These are phyloP conservation scores for Rhodotorula paludigena DNA, from an alignment of 768 basidiomycete genomes.

Conservation along the genomic window DNA sequence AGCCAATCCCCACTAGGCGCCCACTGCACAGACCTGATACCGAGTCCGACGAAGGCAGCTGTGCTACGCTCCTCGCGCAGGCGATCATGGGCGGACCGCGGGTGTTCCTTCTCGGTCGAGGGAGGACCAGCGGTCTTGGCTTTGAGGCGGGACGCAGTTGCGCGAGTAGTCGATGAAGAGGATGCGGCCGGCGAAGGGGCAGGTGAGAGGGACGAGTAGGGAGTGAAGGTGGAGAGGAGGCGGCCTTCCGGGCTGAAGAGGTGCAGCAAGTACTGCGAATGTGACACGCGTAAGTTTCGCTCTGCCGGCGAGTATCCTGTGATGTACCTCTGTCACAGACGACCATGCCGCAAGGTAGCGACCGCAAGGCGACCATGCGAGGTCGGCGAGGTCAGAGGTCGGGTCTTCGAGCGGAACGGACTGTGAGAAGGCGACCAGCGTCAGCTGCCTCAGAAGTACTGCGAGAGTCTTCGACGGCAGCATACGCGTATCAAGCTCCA, in stretches of 20 bases:
- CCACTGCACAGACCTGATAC: conserved; percentile 40
- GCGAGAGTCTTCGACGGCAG: neutral
- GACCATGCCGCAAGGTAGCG: conserved; percentile 48
- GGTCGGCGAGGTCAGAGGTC: conserved; percentile 45
- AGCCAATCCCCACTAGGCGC: conserved; percentile 30
- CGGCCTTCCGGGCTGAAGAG: conserved; percentile 47
- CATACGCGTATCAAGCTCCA: neutral
- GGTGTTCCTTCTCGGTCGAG: neutral
- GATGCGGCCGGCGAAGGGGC: neutral
- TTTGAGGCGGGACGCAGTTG: neutral
- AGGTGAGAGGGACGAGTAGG: conserved; percentile 40
- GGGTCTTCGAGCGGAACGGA: conserved; percentile 46
- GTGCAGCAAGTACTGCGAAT: conserved; percentile 45
- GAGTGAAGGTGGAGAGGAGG: conserved; percentile 41
- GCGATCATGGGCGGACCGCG: neutral
- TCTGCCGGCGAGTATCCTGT: neutral
- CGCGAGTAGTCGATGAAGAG: neutral
- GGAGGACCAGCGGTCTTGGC: too few species aligned
- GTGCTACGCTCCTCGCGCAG: conserved; percentile 8
- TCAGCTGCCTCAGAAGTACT: neutral
- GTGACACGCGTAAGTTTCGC: neutral
- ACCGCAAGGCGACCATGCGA: conserved; percentile 48
- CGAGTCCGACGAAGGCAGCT: conserved; percentile 34
- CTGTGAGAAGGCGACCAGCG: conserved; percentile 32
- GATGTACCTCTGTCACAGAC: conserved; percentile 44